phyloP scores from a whole-genome alignment of 164 flowering plant species.

The Dillenia suffruticosa region DNA sequence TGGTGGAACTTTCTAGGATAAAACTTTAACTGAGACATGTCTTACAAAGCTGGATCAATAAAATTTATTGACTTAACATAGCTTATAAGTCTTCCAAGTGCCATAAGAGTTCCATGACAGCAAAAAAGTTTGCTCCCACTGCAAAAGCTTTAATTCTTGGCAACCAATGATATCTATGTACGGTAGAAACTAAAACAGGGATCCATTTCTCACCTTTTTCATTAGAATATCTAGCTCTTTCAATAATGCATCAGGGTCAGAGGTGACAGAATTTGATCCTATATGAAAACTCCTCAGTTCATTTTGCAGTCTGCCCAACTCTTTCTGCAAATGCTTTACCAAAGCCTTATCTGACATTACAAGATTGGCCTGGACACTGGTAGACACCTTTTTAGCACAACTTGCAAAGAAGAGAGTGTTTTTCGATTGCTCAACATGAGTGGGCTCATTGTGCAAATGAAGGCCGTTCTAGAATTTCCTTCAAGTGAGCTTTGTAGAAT shows the following conservation, averaged over 20 bases:
- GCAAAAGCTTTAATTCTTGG: no score
- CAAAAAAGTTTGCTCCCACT: no score
- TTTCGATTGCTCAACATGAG: constrained; percentile 90
- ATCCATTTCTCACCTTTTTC: constrained; percentile 34
- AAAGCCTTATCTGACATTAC: constrained; percentile 92
- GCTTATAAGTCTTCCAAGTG: no score
- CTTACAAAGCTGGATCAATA: no score
- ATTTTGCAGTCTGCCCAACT: constrained; percentile 66
- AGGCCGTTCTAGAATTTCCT: constrained; percentile 94
- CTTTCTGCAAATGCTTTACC: constrained; percentile 83
- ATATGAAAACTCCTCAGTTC: constrained; percentile 55
- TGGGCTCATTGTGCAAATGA: constrained; percentile 95
- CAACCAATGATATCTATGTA: neutral
- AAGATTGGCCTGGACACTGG: no score
- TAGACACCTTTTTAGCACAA: no score
- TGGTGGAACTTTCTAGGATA: no score
- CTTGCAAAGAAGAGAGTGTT: no score
- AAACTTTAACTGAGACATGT: no score
- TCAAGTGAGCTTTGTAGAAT: constrained; percentile 86
- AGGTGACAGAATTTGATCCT: constrained; percentile 20
- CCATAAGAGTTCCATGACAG: no score
- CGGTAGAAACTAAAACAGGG: neutral
- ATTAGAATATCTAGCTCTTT: constrained; percentile 46
- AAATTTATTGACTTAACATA: no score
- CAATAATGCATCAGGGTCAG: constrained; percentile 35